These are phyloP conservation scores for Suhomyces prunicola DNA, from an alignment of 805 yeast genomes.

Conservation along the genomic window DNA sequence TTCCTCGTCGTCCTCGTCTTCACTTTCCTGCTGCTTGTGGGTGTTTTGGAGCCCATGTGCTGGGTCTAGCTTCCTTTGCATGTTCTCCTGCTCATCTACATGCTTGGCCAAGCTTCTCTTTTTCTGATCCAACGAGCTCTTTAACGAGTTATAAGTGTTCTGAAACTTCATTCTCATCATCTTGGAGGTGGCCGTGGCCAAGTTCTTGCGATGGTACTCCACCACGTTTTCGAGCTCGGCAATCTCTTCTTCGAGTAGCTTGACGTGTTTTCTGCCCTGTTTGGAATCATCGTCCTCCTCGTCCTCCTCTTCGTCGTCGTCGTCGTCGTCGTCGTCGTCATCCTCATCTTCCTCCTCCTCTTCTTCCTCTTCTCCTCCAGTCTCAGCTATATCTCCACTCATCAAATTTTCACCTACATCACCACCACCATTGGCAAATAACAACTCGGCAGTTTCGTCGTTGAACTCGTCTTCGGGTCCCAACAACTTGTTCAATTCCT, in stretches of 20 bases:
- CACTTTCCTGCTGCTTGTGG: not conserved
- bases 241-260: conserved; percentile 80
- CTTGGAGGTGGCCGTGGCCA: conserved; percentile 73
- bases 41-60: conserved; percentile 12
- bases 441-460: conserved; percentile 20
- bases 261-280: conserved; percentile 52
- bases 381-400: conserved; percentile 43
- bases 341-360: conserved; percentile 56
- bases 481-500: conserved; percentile 57
- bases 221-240: conserved; percentile 76
- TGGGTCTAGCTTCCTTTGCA: conserved; percentile 21
- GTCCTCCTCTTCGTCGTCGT: conserved; percentile 48
- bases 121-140: conserved; percentile 79
- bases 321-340: conserved; percentile 54
- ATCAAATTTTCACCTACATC: conserved; percentile 19
- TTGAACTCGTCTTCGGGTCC: conserved; percentile 34
- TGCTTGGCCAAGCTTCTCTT: conserved; percentile 53
- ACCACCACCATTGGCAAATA: conserved; percentile 1
- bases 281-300: conserved; percentile 53
- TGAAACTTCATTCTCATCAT: conserved; percentile 83
- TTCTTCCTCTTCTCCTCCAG: conserved; percentile 48
- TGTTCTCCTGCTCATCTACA: conserved; percentile 24
- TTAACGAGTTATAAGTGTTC: conserved; percentile 74
- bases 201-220: conserved; percentile 67
- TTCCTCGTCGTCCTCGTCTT: conserved; percentile 11